Percentiles rank a stretch among this genome's conserved stretches.
Evolutionary conservation across 2,329 filamentous ascomycete species (phyloP).

Genomic region (Xylariaceae sp.): DNA sequence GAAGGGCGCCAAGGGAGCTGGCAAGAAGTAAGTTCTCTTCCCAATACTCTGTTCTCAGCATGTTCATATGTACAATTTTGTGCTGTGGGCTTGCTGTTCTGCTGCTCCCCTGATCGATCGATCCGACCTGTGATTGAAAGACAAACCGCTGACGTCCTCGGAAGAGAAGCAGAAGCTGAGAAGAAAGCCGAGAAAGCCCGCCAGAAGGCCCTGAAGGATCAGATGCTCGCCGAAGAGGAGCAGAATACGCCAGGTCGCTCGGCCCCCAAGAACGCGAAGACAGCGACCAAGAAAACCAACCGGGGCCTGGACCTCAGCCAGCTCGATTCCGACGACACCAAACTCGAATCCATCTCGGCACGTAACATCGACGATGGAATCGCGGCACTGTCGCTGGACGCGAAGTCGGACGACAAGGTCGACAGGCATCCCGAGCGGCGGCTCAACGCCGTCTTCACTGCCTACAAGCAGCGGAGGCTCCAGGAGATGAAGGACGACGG

Average conservation of each 20-base stretch:
- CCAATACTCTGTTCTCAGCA: not conserved
- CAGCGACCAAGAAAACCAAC: constrained; percentile 59
- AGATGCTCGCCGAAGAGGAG: constrained; percentile 77
- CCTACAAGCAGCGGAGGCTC: constrained; percentile 73
- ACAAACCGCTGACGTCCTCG: not conserved
- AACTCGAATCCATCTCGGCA: constrained; percentile 62
- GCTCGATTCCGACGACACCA: constrained; percentile 38
- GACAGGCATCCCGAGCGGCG: constrained; percentile 84
- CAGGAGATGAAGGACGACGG: constrained; percentile 81
- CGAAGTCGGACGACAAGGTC: constrained; percentile 55
- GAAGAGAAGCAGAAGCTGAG: constrained; percentile 72
- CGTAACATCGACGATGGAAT: constrained; percentile 89
- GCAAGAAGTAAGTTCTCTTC: constrained; percentile 67
- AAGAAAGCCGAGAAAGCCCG: constrained; percentile 76
- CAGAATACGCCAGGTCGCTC: constrained; percentile 49
- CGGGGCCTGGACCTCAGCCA: constrained; percentile 69
- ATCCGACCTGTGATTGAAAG: too few relatives aligned
- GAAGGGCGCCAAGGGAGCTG: constrained; percentile 74
- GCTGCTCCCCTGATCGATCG: too few relatives aligned
- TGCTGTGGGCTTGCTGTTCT: too few relatives aligned
- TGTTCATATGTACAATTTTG: too few relatives aligned
- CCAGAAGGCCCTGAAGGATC: constrained; percentile 90
- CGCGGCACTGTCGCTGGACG: constrained; percentile 68
- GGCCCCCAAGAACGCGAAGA: constrained; percentile 60
- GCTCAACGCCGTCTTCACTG: constrained; percentile 77